These are phyloP conservation scores for Cadophora luteo-olivacea DNA, from an alignment of 2,329 filamentous ascomycete genomes.

Conservation along the genomic window DNA sequence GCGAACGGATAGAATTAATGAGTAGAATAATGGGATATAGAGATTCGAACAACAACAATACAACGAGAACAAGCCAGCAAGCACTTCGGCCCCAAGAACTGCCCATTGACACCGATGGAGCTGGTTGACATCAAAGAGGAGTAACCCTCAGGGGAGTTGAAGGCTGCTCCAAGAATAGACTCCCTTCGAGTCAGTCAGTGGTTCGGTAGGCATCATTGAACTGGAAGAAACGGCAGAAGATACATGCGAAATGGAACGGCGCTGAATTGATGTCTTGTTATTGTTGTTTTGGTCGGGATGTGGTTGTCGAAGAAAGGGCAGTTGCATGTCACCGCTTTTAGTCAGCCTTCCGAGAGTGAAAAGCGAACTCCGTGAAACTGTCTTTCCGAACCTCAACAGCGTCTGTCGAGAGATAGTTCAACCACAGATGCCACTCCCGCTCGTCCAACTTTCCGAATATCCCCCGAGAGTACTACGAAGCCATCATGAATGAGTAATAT, in stretches of 20 bases:
- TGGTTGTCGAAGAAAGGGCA: no score
- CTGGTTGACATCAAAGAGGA: neutral
- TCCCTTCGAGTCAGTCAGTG: neutral
- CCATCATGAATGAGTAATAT: neutral
- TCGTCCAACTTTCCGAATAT: no score
- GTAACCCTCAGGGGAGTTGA: neutral
- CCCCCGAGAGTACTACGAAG: neutral
- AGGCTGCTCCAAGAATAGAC: neutral
- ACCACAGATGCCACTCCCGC: neutral
- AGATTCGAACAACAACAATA: neutral
- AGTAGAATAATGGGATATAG: constrained; percentile 12
- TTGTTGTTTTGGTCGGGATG: no score
- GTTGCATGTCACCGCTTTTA: no score
- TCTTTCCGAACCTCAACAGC: neutral
- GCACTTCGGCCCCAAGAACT: neutral
- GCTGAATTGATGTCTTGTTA: no score
- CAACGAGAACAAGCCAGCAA: no score
- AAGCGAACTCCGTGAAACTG: no score
- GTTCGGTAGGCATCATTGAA: no score
- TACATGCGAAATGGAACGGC: no score
- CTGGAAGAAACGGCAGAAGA: neutral
- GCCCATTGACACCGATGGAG: neutral
- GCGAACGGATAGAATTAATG: constrained; percentile 22
- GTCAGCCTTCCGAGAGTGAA: no score
- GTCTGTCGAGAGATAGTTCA: neutral